Evolutionary conservation across 345 rosid genomes (phyloP), one percentile per base, ranked within the genome.

Genomic region (Angophora floribunda): DNA sequence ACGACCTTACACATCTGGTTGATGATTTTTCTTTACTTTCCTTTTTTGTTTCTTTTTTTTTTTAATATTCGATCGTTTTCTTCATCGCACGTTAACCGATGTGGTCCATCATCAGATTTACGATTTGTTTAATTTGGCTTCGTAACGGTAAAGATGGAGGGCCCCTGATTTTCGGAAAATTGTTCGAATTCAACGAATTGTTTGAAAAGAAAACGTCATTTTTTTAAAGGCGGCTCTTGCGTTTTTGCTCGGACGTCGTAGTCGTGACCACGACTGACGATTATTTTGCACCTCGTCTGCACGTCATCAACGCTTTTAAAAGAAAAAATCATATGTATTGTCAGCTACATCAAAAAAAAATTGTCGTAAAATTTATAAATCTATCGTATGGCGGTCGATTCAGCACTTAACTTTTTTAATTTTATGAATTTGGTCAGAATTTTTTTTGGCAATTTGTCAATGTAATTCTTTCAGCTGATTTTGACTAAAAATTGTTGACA

Each of bases 401-500:
- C 9, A 3, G 2, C 13, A 13, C 12, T 61, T 5, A 61, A 26
- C n/a, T 11, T n/a, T 59, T 21, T 12, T 7, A 1, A 57, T 57
- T 63, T 30, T 30, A 7, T 1, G 1, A 32, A 32, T 70, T 70
- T 36, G 9, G 13, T 70, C 1, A 1, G 17, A 19, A 36, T 8
- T 2, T 13, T 36, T 36, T 36, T 70, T 70, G 5, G 47, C 1
- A 9, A 36, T 36, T 17, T 11, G 3, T 2, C 26, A 17, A 70
- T 17, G 11, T 67, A 67, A 5, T 67, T 11, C 2, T 30, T 67
- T 16, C 9, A 21, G 6, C 4, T 17, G 2, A 67, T 63, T 63
- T 63, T 63, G 3, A 6, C 4, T n/a, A 0, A 13, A 63, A 63
- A 14, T 30, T 15, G 10, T 19, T 4, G 8, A 15, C 1, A 1